These are phyloP conservation scores for Fusarium tupiense DNA, from an alignment of 2,329 filamentous ascomycete genomes.

Conservation along the genomic window DNA sequence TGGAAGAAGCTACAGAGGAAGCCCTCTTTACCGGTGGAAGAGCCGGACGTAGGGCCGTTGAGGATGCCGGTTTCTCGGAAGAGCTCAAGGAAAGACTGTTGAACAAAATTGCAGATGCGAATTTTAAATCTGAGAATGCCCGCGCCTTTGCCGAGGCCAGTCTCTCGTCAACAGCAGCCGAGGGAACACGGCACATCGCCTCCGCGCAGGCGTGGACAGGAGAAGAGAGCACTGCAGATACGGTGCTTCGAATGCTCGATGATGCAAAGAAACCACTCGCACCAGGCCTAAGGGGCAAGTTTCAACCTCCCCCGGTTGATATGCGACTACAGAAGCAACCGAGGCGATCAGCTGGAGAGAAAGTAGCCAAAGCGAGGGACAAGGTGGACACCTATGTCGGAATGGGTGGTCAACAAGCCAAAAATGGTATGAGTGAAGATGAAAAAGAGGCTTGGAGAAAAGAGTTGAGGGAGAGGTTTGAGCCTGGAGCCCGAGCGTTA, in stretches of 20 bases:
- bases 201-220: constrained; percentile 80
- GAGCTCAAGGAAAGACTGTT: constrained; percentile 69
- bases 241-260: constrained; percentile 84
- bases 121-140: constrained; percentile 63
- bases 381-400: constrained; percentile 63
- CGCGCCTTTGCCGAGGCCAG: constrained; percentile 59
- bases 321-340: constrained; percentile 58
- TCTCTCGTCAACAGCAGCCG: constrained; percentile 67
- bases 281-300: constrained; percentile 58
- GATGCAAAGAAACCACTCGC: constrained; percentile 79
- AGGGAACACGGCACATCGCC: constrained; percentile 74
- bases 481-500: constrained; percentile 75
- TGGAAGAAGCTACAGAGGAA: constrained; percentile 72
- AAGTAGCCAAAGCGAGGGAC: constrained; percentile 65
- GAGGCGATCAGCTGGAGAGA: constrained; percentile 55
- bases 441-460: constrained; percentile 77
- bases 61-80: constrained; percentile 71
- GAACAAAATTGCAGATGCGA: constrained; percentile 64
- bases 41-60: constrained; percentile 66
- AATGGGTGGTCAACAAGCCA: constrained; percentile 58
- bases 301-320: constrained; percentile 61
- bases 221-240: constrained; percentile 76
- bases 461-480: constrained; percentile 84
- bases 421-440: constrained; percentile 69
- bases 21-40: constrained; percentile 67